Evolutionary conservation across 495 filamentous ascomycete genomes (phyloP).

Genomic region (Corynascus novoguineensis): DNA sequence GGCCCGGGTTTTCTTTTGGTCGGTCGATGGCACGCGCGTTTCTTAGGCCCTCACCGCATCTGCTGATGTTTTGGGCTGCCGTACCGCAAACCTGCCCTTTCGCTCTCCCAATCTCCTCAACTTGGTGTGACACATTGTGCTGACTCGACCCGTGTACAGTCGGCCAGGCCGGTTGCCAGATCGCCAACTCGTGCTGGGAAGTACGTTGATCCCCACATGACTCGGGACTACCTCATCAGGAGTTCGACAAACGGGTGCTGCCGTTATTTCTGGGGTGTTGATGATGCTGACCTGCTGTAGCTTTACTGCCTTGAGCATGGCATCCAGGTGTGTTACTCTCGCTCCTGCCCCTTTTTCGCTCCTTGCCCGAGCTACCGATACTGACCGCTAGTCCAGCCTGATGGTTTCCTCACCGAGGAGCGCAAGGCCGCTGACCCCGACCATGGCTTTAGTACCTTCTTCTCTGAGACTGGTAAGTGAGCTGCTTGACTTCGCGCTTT

Average conservation of each 20-base stretch:
- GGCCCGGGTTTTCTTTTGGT: constrained; percentile 7
- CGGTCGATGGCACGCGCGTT: constrained; percentile 28
- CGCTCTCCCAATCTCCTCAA: not conserved
- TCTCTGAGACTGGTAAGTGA: constrained; percentile 92
- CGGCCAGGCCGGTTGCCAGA: constrained; percentile 99
- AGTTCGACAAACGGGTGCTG: not conserved
- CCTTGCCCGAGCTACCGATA: not conserved
- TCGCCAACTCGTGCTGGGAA: constrained; percentile 99
- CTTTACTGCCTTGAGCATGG: constrained; percentile 99
- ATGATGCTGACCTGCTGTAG: constrained; percentile 45
- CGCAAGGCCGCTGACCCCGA: constrained; percentile 88
- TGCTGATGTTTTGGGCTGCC: constrained; percentile 10
- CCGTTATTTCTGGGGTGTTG: not conserved
- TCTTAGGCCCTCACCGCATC: constrained; percentile 32
- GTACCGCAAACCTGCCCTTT: not conserved
- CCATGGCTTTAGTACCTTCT: constrained; percentile 99
- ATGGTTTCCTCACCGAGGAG: constrained; percentile 98
- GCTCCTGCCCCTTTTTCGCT: not conserved
- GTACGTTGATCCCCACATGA: constrained; percentile 48
- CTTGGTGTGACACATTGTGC: constrained; percentile 22
- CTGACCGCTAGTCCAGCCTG: constrained; percentile 64
- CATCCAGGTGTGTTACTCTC: constrained; percentile 76
- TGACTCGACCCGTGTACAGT: constrained; percentile 57
- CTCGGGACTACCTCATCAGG: not conserved
- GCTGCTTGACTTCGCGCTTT: not conserved